Conservation (phyloP, 2,329 filamentous ascomycete genomes). For the Lachnellula suecica region DNA sequence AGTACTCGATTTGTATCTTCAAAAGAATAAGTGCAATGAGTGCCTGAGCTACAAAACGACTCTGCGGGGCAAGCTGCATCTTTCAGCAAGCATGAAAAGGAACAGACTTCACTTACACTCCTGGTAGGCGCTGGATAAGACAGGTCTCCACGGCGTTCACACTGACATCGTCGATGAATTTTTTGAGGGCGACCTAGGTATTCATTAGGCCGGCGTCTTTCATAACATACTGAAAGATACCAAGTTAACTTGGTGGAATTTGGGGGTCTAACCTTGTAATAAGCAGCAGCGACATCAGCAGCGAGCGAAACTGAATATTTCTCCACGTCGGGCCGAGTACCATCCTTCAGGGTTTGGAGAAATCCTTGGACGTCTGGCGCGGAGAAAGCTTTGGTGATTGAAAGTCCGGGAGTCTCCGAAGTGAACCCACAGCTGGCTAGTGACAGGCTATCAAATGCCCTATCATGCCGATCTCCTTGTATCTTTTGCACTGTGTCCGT, state of each 20-base stretch:
- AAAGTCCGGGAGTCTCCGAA: background rate
- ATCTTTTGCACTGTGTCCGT: conserved; percentile 6
- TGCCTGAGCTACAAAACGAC: background rate
- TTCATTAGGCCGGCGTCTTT: background rate
- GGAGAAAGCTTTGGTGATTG: background rate
- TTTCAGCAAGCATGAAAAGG: background rate
- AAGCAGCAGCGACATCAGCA: conserved; percentile 9
- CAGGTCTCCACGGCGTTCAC: conserved; percentile 11
- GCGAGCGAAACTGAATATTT: conserved; percentile 7
- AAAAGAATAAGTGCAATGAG: too few species aligned
- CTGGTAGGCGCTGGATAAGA: conserved; percentile 7
- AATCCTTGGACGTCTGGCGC: background rate
- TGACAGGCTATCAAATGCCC: background rate
- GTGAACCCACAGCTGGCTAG: background rate
- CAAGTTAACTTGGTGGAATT: background rate
- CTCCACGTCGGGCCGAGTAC: conserved; percentile 6
- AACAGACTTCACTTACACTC: background rate
- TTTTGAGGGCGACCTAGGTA: conserved; percentile 9
- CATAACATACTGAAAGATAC: too few species aligned
- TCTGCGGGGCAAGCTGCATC: background rate
- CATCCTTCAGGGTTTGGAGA: background rate
- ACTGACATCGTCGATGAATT: conserved; percentile 10
- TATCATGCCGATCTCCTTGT: conserved; percentile 1
- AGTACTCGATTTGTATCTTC: background rate
- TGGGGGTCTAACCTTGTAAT: conserved; percentile 3